Percentiles rank a stretch among this genome's conserved stretches.
Evolutionary conservation across 2,329 filamentous ascomycete species (phyloP).

Genomic region (Akanthomyces dipterigenus): DNA sequence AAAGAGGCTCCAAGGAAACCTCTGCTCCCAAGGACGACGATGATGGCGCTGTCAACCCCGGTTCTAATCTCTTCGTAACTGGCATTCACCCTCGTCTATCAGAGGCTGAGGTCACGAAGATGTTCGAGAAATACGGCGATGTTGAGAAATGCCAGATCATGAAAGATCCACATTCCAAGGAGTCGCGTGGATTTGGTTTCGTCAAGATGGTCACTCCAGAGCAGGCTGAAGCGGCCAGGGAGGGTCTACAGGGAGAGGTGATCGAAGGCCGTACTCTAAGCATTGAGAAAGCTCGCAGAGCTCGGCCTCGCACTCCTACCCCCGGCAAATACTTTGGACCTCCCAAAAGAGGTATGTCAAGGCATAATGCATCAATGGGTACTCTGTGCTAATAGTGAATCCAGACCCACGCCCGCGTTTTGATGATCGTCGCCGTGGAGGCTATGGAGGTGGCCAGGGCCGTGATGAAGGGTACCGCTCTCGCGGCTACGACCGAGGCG

Average conservation of each 20-base stretch:
- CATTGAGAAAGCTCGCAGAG: conserved; percentile 97
- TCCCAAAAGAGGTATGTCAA: conserved; percentile 81
- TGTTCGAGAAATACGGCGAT: conserved; percentile 98
- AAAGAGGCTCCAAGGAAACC: conserved; percentile 46
- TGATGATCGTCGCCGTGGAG: conserved; percentile 59
- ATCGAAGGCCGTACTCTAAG: conserved; percentile 93
- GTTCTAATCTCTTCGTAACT: conserved; percentile 97
- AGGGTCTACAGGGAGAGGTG: conserved; percentile 88
- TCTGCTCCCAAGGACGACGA: conserved; percentile 54
- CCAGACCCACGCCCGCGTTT: conserved; percentile 37
- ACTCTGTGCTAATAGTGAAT: conserved; percentile 1
- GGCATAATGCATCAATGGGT: not conserved
- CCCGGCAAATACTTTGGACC: conserved; percentile 99
- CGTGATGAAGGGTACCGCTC: conserved; percentile 44
- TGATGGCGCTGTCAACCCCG: conserved; percentile 79
- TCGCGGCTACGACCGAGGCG: conserved; percentile 35
- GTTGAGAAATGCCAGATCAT: conserved; percentile 99
- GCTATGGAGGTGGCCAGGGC: conserved; percentile 49
- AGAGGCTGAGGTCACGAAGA: conserved; percentile 83
- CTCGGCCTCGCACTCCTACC: conserved; percentile 88
- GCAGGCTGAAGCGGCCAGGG: conserved; percentile 93
- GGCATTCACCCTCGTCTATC: conserved; percentile 90
- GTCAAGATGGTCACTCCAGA: conserved; percentile 97
- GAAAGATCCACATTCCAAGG: conserved; percentile 96
- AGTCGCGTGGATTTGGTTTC: conserved; percentile 97